Evolutionary conservation across 1,284 basidiomycete species (phyloP), one percentile per base, ranked within the genome.

Genomic region (Cryptococcus amylolentus): DNA sequence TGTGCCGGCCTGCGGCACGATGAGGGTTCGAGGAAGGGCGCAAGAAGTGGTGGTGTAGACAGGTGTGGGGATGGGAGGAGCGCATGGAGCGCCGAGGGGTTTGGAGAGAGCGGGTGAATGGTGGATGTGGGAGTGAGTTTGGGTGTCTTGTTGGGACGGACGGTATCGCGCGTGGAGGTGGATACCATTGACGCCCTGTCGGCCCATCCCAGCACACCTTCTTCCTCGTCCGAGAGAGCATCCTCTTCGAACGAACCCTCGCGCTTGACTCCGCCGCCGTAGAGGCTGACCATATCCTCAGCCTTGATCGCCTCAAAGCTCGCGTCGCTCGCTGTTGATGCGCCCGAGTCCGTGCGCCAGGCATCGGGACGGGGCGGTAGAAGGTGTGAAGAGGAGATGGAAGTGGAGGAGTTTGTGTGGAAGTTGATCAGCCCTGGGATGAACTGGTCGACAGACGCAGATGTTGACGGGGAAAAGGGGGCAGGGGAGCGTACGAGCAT

Each of bases 391-490:
- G 41, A 42, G 23, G 9, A 18, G 16, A n/a, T 62, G 65, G 42
- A 35, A 10, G 31, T 8, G 31, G 31, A 35, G 1, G 31, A 35
- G 31, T 35, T 35, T 6, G 31, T 35, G 16, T 12, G 41, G 48
- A 69, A 67, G 35, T 69, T 58, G 52, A 68, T 59, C n/a, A 67
- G 51, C n/a, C 65, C 64, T 12, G 67, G 67, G 18, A 50, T 35
- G 38, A 50, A 50, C 37, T 16, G 16, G 9, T 52, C 57, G 43
- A 51, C 27, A 13, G 26, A 12, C 8, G 27, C 14, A 4, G 46
- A 28, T 10, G 31, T n/a, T 10, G 26, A n/a, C 28, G 46, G 27
- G 20, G 46, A 48, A 23, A 40, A 18, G 18, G 23, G 26, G 38
- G 63, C 61, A 23, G 49, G 47, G 14, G 48, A 49, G 9, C 35